A percentile compares a stretch with the other conserved stretches of the same genome.
phyloP scores from a whole-genome alignment of 768 basidiomycete species.

The Flagelloscypha sp. region DNA sequence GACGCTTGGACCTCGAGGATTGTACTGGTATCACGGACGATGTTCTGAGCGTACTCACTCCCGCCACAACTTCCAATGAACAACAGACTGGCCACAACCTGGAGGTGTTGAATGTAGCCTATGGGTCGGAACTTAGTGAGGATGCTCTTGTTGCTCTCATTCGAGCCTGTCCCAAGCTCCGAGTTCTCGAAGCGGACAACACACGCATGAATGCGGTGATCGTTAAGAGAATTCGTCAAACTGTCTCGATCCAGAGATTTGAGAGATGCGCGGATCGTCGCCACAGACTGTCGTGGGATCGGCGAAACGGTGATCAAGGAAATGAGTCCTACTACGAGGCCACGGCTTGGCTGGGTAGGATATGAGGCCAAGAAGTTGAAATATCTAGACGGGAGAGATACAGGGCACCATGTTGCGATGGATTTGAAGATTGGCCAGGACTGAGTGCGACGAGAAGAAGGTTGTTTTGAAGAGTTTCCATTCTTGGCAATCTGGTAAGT shows the following conservation, averaged over 20 bases:
- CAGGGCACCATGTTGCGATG: conserved; percentile 42
- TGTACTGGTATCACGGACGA: conserved; percentile 65
- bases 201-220: conserved; percentile 60
- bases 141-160: conserved; percentile 59
- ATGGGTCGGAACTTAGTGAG: conserved; percentile 55
- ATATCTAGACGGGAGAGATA: conserved; percentile 67
- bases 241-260: conserved; percentile 39
- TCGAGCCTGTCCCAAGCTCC: conserved; percentile 50
- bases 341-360: conserved; percentile 66
- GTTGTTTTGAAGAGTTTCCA: conserved; percentile 81
- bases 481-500: conserved; percentile 82
- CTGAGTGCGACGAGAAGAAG: conserved; percentile 65
- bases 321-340: conserved; percentile 47
- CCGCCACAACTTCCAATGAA: conserved; percentile 17
- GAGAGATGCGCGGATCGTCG: conserved; percentile 49
- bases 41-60: conserved; percentile 61
- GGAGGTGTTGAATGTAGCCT: conserved; percentile 66
- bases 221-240: conserved; percentile 60
- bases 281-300: conserved; percentile 69
- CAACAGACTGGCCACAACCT: conserved; percentile 37
- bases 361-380: conserved; percentile 61
- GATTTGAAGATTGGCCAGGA: conserved; percentile 65
- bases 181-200: conserved; percentile 69
- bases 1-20: conserved; percentile 81
- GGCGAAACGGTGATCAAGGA: conserved; percentile 58